Evolutionary conservation across 176 grass and related monocot genomes (phyloP).

Genomic region (Lolium rigidum): DNA sequence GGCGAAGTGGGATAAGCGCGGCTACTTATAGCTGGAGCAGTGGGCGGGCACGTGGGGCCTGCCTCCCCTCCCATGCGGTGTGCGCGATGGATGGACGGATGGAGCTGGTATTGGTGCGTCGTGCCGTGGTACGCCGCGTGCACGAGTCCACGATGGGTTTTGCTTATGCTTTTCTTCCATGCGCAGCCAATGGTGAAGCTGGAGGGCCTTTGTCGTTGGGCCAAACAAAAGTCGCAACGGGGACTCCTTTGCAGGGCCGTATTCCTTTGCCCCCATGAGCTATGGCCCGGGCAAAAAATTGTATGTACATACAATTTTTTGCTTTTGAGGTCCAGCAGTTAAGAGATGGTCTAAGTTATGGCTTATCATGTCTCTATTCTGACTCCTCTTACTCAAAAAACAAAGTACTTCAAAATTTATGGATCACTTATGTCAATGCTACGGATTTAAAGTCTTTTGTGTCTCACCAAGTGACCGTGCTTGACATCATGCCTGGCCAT

Average conservation of each 20-base stretch:
- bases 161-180: not conserved
- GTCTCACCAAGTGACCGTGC: too few relatives aligned
- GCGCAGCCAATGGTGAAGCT: not conserved
- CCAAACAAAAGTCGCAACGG: not conserved
- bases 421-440: too few relatives aligned
- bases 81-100: not conserved
- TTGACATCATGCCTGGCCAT: too few relatives aligned
- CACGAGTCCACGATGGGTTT: not conserved
- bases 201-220: slow-evolving; percentile 17
- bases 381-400: too few relatives aligned
- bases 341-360: too few relatives aligned
- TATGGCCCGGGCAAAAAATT: too few relatives aligned
- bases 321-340: too few relatives aligned
- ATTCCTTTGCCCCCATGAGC: too few relatives aligned
- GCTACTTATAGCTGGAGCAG: slow-evolving; percentile 54
- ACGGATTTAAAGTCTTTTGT: too few relatives aligned
- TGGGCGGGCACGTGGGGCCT: slow-evolving; percentile 24
- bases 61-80: slow-evolving; percentile 39
- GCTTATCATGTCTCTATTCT: too few relatives aligned
- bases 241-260: not conserved
- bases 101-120: not conserved
- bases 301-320: too few relatives aligned
- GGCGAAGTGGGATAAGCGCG: slow-evolving; percentile 23
- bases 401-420: too few relatives aligned
- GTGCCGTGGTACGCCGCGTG: not conserved